These are phyloP conservation scores for Rasamsonia emersonii DNA, from an alignment of 2,329 filamentous ascomycete species.

Conservation along the genomic window DNA sequence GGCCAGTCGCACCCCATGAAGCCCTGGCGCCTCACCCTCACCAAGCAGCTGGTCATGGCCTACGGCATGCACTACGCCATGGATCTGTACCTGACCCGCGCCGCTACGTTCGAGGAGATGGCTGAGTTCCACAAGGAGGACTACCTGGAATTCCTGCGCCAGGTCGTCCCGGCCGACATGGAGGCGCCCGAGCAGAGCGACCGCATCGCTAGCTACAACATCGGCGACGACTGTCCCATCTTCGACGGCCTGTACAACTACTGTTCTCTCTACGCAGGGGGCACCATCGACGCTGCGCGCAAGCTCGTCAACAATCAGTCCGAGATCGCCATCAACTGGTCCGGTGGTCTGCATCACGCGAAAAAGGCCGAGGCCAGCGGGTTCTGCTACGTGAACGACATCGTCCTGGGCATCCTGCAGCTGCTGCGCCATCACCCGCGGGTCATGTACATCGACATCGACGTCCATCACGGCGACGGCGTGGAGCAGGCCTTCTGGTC, in stretches of 20 bases:
- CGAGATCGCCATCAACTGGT: conserved; percentile 97
- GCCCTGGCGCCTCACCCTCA: conserved; percentile 90
- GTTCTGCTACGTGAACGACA: conserved; percentile 99
- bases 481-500: conserved; percentile 89
- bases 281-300: conserved; percentile 80
- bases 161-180: conserved; percentile 61
- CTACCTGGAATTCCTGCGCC: conserved; percentile 81
- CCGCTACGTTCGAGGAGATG: conserved; percentile 81
- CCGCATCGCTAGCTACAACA: conserved; percentile 62
- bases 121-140: conserved; percentile 78
- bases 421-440: conserved; percentile 72
- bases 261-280: conserved; percentile 85
- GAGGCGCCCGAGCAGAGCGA: conserved; percentile 53
- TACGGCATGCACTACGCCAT: conserved; percentile 96
- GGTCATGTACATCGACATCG: conserved; percentile 90
- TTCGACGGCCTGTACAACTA: conserved; percentile 96
- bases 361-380: conserved; percentile 90
- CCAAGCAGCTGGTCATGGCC: conserved; percentile 86
- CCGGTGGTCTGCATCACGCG: conserved; percentile 89
- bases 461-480: conserved; percentile 85
- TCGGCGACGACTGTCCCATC: conserved; percentile 89
- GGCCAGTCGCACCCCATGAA: conserved; percentile 98
- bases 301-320: conserved; percentile 80
- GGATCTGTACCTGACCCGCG: conserved; percentile 81
- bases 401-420: conserved; percentile 86